Evolutionary conservation across 2,329 filamentous ascomycete species (phyloP), one percentile per base, ranked within the genome.

Genomic region (Aspergillus oerlinghausenensis): DNA sequence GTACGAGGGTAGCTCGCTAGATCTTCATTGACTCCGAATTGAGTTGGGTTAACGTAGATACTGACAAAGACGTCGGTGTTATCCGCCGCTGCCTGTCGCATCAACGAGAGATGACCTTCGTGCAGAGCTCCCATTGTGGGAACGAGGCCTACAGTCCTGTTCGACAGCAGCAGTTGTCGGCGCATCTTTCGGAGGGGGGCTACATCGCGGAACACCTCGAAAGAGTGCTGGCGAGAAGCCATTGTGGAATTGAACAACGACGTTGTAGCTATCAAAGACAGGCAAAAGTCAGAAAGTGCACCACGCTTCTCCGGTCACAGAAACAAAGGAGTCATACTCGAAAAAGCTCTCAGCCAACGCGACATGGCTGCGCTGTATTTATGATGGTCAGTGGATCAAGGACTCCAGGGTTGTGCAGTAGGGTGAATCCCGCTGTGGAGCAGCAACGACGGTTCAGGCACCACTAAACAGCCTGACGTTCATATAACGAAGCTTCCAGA

Each of bases 111-210:
- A 75, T 99, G 94, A 43, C 94, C 94, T 55, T 86, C 84, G 74
- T 99, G 94, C n/a, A 99, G 82, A 51, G 94, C 94, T 60, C 94
- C 94, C 94, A 99, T 97, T 32, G 94, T 99, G 1, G 94, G 94
- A 38, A 99, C 92, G 28, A 99, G 85, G 57, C 89, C 91, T 56
- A 99, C 86, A 48, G 86, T 87, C 56, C 88, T 84, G 65, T 88
- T 83, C 67, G 86, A 81, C 58, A 85, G 75, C 38, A 85, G 76
- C 58, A 92, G 84, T 43, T 85, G 82, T 23, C 79, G 81, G 38
- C 91, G 86, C 79, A 88, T 88, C 65, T 81, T 74, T 42, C 90
- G 89, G 52, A 96, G 79, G 10, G 84, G 79, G 14, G 86, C 77
- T 57, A 94, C 86, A 72, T 90, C 83, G 65, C 90, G 89, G 71